Base-by-base conservation (phyloP, 2,329 filamentous ascomycete species). In the Davidsoniella neocaledoniae region DNA sequence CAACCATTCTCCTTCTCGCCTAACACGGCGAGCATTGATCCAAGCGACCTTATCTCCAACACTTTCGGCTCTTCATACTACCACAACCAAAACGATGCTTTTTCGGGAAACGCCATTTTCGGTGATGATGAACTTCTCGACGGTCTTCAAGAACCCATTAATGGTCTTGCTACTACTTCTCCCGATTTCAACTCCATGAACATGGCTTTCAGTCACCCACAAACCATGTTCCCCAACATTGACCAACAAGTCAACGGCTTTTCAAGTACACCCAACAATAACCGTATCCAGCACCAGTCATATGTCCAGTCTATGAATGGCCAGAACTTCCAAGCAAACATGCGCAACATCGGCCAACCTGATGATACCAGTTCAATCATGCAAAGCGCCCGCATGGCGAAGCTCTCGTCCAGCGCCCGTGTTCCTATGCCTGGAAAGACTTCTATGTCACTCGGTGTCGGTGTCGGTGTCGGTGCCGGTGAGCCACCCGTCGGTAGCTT, bases 201-300 rank as follows among this genome's bases (percentile, higher is more conserved):
- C 49, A 78, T 83, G 63, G 68, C 69, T 53, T 79, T 73, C 57
- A 61, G 66, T 29, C 72, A 76, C 50, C 51, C 51, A 19, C 43
- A 49, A 23, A 39, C 47, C 17, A 39, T 48, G 16, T 53, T 53
- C 19, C 23, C 42, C 23, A 67, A 67, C 46, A 67, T 81, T 58
- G 79, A 84, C 55, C 68, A 74, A 44, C 79, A 83, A 52, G 79
- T 86, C 60, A 82, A 83, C 59, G 78, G 86, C 54, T 96, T 83
- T 64, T 94, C 90, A 17, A 86, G 85, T 62, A 94, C 88, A 2
- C 88, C 90, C 3, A 90, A 96, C 3, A 90, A 96, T 54, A 86
- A 86, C 48, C 83, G 86, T 48, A 87, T 90, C 5, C 90, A 94
- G 54, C 85, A 93, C 10, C 46, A 48, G 16, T 48, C 46, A 7